These are phyloP conservation scores for Grifola frondosa DNA, from an alignment of 1,284 basidiomycete genomes.

Conservation along the genomic window DNA sequence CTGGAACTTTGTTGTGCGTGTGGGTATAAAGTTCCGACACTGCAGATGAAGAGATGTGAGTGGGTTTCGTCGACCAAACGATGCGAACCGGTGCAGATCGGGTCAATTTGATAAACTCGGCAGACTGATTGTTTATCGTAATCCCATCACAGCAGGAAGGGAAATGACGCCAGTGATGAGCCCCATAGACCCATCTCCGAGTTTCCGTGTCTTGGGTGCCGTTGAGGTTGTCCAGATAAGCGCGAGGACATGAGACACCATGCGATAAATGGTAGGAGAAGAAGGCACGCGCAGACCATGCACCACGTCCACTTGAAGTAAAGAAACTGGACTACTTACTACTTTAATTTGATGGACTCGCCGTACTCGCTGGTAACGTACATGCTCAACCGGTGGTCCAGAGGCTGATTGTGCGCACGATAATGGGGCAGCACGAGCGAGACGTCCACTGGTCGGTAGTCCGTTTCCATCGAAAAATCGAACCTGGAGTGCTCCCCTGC, in stretches of 20 bases:
- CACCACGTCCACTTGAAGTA: too few relatives aligned
- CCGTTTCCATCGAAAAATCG: conserved; percentile 61
- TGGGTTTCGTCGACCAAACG: not conserved
- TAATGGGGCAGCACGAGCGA: conserved; percentile 72
- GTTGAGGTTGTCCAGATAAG: not conserved
- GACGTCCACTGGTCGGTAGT: conserved; percentile 53
- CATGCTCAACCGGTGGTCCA: conserved; percentile 68
- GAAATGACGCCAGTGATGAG: not conserved
- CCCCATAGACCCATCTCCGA: not conserved
- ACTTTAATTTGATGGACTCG: conserved; percentile 64
- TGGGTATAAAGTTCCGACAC: conserved; percentile 65
- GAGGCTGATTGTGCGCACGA: conserved; percentile 67
- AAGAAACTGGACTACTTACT: conserved; percentile 50
- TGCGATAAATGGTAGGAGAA: not conserved
- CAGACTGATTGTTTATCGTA: too few relatives aligned
- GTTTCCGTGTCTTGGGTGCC: not conserved
- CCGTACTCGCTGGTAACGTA: conserved; percentile 51
- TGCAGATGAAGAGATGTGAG: conserved; percentile 27
- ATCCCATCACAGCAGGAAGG: too few relatives aligned
- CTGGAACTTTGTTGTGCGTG: conserved; percentile 52
- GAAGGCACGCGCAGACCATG: not conserved
- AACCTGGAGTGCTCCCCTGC: conserved; percentile 36
- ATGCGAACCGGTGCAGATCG: not conserved
- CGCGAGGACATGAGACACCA: conserved; percentile 5
- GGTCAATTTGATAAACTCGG: too few relatives aligned